Evolutionary conservation across 2,329 filamentous ascomycete species (phyloP).

Genomic region (Mollisia scopiformis): DNA sequence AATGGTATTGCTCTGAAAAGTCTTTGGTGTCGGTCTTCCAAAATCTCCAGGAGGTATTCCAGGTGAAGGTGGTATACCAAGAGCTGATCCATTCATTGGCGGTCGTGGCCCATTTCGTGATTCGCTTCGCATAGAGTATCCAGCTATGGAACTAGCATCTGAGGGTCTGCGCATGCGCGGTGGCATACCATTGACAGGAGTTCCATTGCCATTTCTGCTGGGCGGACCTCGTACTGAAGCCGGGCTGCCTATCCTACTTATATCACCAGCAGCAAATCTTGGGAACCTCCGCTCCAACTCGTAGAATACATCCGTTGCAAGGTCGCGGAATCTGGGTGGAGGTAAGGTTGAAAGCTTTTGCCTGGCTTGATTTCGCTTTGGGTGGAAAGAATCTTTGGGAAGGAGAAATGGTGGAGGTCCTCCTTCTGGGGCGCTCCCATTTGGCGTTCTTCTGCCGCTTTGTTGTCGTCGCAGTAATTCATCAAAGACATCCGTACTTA

Average conservation of each 20-base stretch:
- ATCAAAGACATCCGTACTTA: constrained; percentile 97
- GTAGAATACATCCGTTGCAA: constrained; percentile 95
- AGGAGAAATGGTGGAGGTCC: constrained; percentile 73
- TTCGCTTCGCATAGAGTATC: constrained; percentile 41
- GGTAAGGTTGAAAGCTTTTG: constrained; percentile 92
- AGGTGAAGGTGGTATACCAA: constrained; percentile 61
- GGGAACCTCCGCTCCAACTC: constrained; percentile 92
- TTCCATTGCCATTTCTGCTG: constrained; percentile 58
- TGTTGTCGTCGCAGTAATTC: constrained; percentile 88
- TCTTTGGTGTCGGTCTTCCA: constrained; percentile 80
- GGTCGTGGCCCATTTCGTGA: constrained; percentile 40
- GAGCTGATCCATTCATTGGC: constrained; percentile 46
- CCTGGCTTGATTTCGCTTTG: constrained; percentile 96
- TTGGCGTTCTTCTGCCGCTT: constrained; percentile 56
- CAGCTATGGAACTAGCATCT: constrained; percentile 59
- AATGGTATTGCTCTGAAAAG: constrained; percentile 93
- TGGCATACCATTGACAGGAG: constrained; percentile 60
- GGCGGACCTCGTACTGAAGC: constrained; percentile 61
- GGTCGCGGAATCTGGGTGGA: constrained; percentile 82
- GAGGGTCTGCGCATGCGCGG: constrained; percentile 51
- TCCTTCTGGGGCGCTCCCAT: constrained; percentile 48
- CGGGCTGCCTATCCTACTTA: constrained; percentile 70
- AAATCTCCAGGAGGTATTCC: constrained; percentile 64
- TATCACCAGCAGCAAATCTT: constrained; percentile 71
- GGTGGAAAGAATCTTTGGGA: constrained; percentile 89